Evolutionary conservation across 345 rosid genomes (phyloP).

Genomic region (Microthlaspi erraticum): DNA sequence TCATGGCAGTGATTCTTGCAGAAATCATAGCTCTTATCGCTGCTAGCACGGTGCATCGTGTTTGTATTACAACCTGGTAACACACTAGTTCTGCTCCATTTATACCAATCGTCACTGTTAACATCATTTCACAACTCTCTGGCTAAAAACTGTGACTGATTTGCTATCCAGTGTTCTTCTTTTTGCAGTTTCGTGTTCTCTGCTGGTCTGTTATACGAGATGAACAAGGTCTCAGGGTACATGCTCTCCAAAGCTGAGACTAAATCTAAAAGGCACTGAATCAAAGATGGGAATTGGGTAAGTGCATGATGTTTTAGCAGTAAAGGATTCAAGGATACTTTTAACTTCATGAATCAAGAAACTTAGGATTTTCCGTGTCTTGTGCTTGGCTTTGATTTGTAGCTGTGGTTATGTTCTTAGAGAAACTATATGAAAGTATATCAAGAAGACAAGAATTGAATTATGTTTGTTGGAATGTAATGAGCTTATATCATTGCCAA

Average conservation of each 20-base stretch:
- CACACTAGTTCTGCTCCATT: slow-evolving; percentile 15
- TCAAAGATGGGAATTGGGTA: not conserved
- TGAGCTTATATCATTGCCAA: not conserved
- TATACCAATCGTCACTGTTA: not conserved
- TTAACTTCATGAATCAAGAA: not conserved
- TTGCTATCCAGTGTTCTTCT: slow-evolving; percentile 15
- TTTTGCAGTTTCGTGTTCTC: slow-evolving; percentile 87
- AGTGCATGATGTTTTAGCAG: not conserved
- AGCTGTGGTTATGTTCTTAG: not conserved
- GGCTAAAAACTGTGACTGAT: not conserved
- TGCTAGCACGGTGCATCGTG: slow-evolving; percentile 80
- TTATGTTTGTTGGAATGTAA: not conserved
- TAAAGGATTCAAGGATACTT: not conserved
- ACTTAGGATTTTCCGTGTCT: not conserved
- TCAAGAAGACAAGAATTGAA: not conserved
- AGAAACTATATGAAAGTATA: slow-evolving; percentile 6
- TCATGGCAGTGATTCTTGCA: slow-evolving; percentile 64
- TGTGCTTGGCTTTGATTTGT: not conserved
- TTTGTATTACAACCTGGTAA: slow-evolving; percentile 90
- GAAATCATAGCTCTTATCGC: slow-evolving; percentile 73
- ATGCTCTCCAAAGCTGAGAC: slow-evolving; percentile 55
- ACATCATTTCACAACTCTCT: not conserved
- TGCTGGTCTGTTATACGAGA: slow-evolving; percentile 66
- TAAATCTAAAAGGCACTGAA: slow-evolving; percentile 63
- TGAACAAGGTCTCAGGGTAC: slow-evolving; percentile 69